Conservation (phyloP, 73 alveolate species). For the Tetrahymena thermophila region DNA sequence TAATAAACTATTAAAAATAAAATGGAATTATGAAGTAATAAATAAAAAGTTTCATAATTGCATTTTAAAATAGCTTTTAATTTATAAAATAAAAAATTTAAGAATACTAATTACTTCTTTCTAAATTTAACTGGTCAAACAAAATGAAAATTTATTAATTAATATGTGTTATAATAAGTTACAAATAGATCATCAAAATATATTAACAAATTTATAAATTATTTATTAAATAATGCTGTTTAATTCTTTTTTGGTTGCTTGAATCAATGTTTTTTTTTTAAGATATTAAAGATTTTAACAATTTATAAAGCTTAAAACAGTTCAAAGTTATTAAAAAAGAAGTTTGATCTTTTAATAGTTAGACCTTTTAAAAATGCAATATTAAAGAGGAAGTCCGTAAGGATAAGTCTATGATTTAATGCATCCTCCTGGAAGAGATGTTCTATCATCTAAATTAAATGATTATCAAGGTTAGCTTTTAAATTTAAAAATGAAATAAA, state of each 20-base stretch:
- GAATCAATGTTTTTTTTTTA: neutral
- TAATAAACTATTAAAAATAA: too few species aligned
- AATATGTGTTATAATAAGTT: neutral
- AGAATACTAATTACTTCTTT: neutral
- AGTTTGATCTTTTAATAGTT: neutral
- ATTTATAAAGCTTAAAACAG: neutral
- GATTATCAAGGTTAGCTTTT: neutral
- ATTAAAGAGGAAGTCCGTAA: neutral
- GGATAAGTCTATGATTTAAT: neutral
- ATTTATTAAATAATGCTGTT: neutral
- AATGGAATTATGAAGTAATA: too few species aligned
- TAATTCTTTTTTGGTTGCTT: neutral
- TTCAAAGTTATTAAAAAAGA: neutral
- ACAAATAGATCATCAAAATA: neutral
- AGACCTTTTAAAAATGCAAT: neutral
- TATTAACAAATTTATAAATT: neutral
- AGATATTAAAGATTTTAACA: neutral
- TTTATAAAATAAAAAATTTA: too few species aligned
- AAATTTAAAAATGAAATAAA: neutral
- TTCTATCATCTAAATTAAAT: neutral
- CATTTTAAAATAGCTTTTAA: too few species aligned
- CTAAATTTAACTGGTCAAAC: neutral
- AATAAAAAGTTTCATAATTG: too few species aligned
- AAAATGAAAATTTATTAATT: neutral
- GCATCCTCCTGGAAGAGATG: constrained; percentile 1